Evolutionary conservation across 441 rosid species (phyloP).

Genomic region (Populus hybrid): DNA sequence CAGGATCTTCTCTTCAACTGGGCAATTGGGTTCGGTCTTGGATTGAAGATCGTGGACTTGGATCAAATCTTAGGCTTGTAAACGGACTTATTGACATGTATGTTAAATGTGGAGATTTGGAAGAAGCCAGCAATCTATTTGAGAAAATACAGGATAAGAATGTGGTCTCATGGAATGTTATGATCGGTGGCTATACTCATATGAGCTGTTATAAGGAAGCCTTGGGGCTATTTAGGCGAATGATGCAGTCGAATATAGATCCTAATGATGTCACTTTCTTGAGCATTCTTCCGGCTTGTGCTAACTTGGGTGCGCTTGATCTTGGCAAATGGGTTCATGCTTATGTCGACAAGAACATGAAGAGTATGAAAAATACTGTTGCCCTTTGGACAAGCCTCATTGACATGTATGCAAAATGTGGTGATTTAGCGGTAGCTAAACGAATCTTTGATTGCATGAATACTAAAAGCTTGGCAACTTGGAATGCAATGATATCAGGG

Average conservation of each 20-base stretch:
- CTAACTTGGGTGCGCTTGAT: conserved; percentile 63
- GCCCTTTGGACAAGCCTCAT: conserved; percentile 62
- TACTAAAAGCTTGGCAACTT: conserved; percentile 53
- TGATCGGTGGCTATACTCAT: conserved; percentile 68
- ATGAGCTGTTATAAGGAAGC: conserved; percentile 52
- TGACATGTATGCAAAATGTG: conserved; percentile 82
- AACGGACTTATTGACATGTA: conserved; percentile 68
- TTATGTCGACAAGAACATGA: conserved; percentile 51
- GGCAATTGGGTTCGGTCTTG: conserved; percentile 36
- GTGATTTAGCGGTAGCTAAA: conserved; percentile 53
- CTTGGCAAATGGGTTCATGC: conserved; percentile 81
- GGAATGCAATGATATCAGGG: conserved; percentile 83
- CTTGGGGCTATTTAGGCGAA: conserved; percentile 47
- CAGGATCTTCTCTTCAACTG: conserved; percentile 32
- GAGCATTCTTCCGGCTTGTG: conserved; percentile 73
- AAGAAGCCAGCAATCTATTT: conserved; percentile 43
- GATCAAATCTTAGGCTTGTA: conserved; percentile 36
- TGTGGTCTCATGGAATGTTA: conserved; percentile 73
- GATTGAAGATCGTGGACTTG: conserved; percentile 36
- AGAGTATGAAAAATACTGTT: conserved; percentile 18
- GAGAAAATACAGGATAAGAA: conserved; percentile 39
- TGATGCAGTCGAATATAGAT: conserved; percentile 46
- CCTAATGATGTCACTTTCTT: conserved; percentile 69
- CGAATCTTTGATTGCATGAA: conserved; percentile 46
- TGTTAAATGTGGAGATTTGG: conserved; percentile 57